Base-by-base conservation (phyloP, 345 rosid species). In the Populus davidiana region DNA sequence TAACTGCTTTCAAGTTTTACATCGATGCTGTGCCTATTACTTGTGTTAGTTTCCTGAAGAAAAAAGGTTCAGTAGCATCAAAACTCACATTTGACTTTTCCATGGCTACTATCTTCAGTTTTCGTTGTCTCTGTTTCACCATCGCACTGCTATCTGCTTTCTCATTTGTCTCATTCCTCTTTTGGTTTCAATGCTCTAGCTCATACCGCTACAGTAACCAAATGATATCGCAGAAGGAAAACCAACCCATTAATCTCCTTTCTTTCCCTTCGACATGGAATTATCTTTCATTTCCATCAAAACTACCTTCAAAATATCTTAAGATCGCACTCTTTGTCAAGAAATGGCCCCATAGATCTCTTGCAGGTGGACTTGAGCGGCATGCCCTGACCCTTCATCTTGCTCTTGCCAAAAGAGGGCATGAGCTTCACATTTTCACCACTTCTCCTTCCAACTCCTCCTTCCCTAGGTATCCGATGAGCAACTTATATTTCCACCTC, bases 321-420 rank as follows among this genome's bases (percentile, higher is more conserved):
- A 93, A 90, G 76, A 86, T 95, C 75, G 99, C 97, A 0, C 86
- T 91, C 62, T 93, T 91, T 25, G 99, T 93, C 10, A 93, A 95
- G 85, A 93, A 91, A 85, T 95, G 98, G 98, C 92, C 99, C 61
- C 90, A 86, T 27, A 86, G 80, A 76, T 93, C 97, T 75, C 91
- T 72, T 35, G 98, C 94, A 0, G 99, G 99, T 38, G 99, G 98
- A 23, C 97, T 93, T 44, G 98, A 95, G 81, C 41, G 97, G 70
- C 98, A 95, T 50, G 97, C 99, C 62, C 77, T 89, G 81, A 95
- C 97, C 54, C 86, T 95, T 35, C 97, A 95, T 80, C 92, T 95
- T 2, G 91, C 90, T 70, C 91, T 93, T 27, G 94, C 97, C 29
- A 89, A 80, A 80, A 90, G 92, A 72, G 97, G 96, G 71, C 99